A percentile compares a stretch with the other conserved stretches of the same genome.
These are phyloP conservation scores for Neurospora intermedia DNA, from an alignment of 495 filamentous ascomycete species.

Conservation along the genomic window DNA sequence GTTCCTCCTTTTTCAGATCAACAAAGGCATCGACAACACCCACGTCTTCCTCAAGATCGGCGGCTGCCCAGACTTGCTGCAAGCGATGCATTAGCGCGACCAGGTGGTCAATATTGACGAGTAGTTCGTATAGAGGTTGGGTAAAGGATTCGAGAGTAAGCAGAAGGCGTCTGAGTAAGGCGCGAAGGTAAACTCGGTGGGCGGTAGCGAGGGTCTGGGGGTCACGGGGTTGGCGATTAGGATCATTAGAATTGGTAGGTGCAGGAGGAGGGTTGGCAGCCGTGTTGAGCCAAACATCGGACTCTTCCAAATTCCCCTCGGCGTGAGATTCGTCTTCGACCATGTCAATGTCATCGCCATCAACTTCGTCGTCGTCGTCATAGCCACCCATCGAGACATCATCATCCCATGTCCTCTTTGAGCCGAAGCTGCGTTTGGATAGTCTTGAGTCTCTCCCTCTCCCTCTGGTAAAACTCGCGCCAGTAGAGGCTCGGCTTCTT, in stretches of 20 bases:
- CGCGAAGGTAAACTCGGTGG: constrained; percentile 62
- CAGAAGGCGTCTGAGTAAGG: constrained; percentile 57
- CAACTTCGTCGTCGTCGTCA: not conserved
- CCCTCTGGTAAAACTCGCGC: not conserved
- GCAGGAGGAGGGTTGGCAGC: not conserved
- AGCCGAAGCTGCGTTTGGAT: not conserved
- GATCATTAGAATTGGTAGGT: not conserved
- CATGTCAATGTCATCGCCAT: constrained; percentile 14
- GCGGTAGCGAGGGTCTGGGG: constrained; percentile 74
- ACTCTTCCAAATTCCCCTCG: not conserved
- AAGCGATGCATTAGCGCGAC: constrained; percentile 63
- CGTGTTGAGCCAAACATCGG: not conserved
- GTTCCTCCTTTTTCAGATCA: constrained; percentile 59
- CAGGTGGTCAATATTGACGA: constrained; percentile 65
- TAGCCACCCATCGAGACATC: not conserved
- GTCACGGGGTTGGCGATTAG: constrained; percentile 41
- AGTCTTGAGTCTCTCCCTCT: not conserved
- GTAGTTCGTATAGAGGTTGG: constrained; percentile 53
- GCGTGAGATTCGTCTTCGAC: constrained; percentile 3
- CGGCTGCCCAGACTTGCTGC: constrained; percentile 57
- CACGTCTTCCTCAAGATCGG: constrained; percentile 68
- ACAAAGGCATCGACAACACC: constrained; percentile 64
- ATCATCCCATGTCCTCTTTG: not conserved
- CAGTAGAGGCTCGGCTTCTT: constrained; percentile 10
- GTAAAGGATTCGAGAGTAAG: constrained; percentile 62